Conservation (phyloP, 108 stramenopile genomes). For the Stephanodiscus minutulus region DNA sequence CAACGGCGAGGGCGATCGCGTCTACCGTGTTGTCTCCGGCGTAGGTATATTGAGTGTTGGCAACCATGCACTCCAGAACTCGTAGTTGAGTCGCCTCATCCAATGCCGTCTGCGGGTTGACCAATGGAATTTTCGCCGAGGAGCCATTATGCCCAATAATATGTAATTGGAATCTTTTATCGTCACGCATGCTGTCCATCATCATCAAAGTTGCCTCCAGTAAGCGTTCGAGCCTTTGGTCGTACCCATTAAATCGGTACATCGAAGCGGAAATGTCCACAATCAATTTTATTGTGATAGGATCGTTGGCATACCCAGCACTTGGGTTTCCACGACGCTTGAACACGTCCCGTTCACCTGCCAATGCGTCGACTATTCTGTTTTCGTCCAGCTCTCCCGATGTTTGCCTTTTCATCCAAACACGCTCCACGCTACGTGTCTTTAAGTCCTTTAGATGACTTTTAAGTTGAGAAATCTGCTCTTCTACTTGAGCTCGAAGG, state of each 20-base stretch:
- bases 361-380: conserved; percentile 78
- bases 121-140: conserved; percentile 59
- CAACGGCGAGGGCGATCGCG: conserved; percentile 73
- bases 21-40: conserved; percentile 87
- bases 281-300: conserved; percentile 67
- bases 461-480: conserved; percentile 62
- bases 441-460: conserved; percentile 58
- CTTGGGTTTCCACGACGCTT: conserved; percentile 75
- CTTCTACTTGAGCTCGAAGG: conserved; percentile 56
- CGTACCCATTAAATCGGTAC: conserved; percentile 92
- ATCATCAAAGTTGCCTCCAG: conserved; percentile 85
- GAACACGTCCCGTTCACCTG: conserved; percentile 85
- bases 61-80: conserved; percentile 84
- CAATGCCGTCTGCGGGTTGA: conserved; percentile 56
- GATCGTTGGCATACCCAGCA: conserved; percentile 33
- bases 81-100: conserved; percentile 61
- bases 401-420: conserved; percentile 78
- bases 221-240: conserved; percentile 73
- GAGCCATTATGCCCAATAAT: conserved; percentile 85
- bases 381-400: conserved; percentile 90
- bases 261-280: conserved; percentile 83
- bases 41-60: conserved; percentile 86
- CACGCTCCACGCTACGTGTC: conserved; percentile 61
- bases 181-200: conserved; percentile 81
- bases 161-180: conserved; percentile 61